A percentile compares a stretch with the other conserved stretches of the same genome.
Evolutionary conservation across 164 flowering plant species (phyloP).

Genomic region (Magnolia officinalis): DNA sequence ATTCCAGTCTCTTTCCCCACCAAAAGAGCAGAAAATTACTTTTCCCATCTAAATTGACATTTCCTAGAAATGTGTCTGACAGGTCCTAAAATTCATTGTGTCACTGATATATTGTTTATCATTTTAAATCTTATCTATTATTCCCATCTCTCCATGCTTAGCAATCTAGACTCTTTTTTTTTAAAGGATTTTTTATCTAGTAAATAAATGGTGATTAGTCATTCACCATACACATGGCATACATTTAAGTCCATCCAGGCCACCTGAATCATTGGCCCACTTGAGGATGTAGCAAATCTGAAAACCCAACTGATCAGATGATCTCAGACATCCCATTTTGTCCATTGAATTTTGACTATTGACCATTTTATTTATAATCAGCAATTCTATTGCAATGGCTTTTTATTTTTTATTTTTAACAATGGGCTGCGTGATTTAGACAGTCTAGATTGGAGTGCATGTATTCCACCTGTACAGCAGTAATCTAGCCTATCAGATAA

Average conservation of each 20-base stretch:
- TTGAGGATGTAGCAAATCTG: background rate
- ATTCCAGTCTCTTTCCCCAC: background rate
- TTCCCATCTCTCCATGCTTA: background rate
- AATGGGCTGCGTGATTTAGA: no score
- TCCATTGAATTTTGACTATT: no score
- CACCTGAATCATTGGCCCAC: background rate
- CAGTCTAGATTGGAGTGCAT: background rate
- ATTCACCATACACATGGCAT: background rate
- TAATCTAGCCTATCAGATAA: background rate
- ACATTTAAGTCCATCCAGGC: background rate
- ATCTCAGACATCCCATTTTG: no score
- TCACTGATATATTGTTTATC: background rate
- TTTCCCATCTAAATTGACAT: background rate
- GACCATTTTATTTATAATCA: no score
- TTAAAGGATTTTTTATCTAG: no score
- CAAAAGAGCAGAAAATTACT: background rate
- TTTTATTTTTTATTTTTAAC: no score
- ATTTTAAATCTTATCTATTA: no score
- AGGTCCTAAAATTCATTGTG: background rate
- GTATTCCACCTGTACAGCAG: background rate
- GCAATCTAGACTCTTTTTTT: background rate
- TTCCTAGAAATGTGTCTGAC: constrained; percentile 5
- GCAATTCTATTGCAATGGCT: no score
- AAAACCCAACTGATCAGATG: background rate
- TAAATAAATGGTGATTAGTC: background rate